These are phyloP conservation scores for Byssochlamys sp. DNA, from an alignment of 2,329 filamentous ascomycete genomes.

Conservation along the genomic window DNA sequence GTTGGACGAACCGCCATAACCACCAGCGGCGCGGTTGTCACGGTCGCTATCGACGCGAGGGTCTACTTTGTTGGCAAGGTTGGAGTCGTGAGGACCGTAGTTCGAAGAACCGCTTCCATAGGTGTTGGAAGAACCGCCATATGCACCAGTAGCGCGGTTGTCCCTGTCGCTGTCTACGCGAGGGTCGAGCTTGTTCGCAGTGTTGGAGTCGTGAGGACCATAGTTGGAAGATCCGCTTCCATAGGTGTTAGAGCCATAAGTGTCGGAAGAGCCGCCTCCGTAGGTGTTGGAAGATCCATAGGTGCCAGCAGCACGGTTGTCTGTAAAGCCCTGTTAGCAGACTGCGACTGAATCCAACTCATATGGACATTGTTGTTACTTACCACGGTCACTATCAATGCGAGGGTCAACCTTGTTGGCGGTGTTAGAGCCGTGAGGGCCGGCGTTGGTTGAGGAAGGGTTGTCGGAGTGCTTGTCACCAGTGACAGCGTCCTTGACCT, in stretches of 20 bases:
- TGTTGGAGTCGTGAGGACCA: constrained; percentile 29
- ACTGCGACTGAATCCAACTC: neutral
- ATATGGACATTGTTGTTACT: neutral
- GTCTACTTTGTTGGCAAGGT: constrained; percentile 42
- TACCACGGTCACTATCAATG: constrained; percentile 20
- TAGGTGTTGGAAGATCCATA: neutral
- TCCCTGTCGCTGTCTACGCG: constrained; percentile 19
- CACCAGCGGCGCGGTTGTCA: constrained; percentile 5
- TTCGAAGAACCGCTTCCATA: neutral
- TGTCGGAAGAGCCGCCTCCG: neutral
- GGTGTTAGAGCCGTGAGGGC: constrained; percentile 29
- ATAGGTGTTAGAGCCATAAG: neutral
- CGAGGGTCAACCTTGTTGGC: constrained; percentile 33
- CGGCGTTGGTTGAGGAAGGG: constrained; percentile 10
- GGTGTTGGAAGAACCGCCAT: neutral
- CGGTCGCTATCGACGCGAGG: constrained; percentile 39
- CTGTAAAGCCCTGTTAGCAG: neutral
- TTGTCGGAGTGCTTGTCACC: constrained; percentile 17
- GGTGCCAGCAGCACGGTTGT: neutral
- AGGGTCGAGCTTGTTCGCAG: constrained; percentile 31
- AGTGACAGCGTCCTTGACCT: constrained; percentile 39
- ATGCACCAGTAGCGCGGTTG: neutral
- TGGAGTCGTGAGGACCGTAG: constrained; percentile 35
- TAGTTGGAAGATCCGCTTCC: constrained; percentile 7
- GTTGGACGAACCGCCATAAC: neutral